Conservation (phyloP, 2,329 filamentous ascomycete species). For the Lachnellula cervina region DNA sequence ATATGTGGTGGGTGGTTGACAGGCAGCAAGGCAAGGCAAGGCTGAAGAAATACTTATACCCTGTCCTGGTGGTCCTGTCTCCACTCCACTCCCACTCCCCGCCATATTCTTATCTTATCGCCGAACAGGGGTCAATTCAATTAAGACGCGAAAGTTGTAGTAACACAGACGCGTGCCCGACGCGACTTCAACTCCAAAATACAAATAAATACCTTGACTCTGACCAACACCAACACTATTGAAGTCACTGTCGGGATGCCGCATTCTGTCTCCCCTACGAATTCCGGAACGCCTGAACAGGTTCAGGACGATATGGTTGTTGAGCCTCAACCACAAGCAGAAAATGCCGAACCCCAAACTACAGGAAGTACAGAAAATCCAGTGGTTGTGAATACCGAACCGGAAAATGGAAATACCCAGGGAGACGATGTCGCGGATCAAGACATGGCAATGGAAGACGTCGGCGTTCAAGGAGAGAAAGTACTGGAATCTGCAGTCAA, state of each 20-base stretch:
- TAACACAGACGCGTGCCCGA: not conserved
- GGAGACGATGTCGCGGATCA: constrained; percentile 15
- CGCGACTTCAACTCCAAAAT: not conserved
- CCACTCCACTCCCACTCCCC: too few species aligned
- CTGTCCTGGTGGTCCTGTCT: too few species aligned
- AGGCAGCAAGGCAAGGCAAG: not conserved
- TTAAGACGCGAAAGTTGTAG: not conserved
- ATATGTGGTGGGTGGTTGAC: not conserved
- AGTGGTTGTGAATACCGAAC: constrained; percentile 1
- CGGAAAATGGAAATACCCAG: constrained; percentile 10
- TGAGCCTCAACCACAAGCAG: constrained; percentile 22
- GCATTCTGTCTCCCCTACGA: constrained; percentile 37
- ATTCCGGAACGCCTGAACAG: constrained; percentile 31
- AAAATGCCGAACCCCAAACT: constrained; percentile 29
- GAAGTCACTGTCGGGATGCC: constrained; percentile 35
- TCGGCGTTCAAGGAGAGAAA: constrained; percentile 7
- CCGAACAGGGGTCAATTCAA: not conserved
- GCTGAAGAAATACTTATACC: not conserved
- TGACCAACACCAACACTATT: not conserved
- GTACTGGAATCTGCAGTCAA: not conserved
- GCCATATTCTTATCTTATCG: not conserved
- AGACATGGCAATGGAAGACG: constrained; percentile 26
- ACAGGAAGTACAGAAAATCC: not conserved
- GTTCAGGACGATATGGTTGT: constrained; percentile 33
- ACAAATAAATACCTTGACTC: not conserved